Evolutionary conservation across 2,329 filamentous ascomycete species (phyloP).

Genomic region (Geosmithia putterillii): DNA sequence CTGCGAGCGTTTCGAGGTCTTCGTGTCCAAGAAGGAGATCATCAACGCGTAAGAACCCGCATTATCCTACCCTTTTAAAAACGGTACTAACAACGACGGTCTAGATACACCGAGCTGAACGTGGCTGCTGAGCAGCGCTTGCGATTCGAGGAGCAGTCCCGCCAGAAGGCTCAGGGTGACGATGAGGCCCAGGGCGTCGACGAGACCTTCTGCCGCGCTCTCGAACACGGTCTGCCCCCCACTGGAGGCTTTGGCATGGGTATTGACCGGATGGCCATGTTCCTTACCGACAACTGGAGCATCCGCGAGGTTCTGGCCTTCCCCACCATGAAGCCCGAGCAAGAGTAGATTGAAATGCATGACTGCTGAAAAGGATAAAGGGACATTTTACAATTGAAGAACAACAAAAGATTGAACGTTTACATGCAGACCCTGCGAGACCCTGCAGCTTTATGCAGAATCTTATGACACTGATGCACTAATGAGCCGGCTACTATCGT

Average conservation of each 20-base stretch:
- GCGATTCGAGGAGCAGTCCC: slow-evolving; percentile 79
- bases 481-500: background rate
- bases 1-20: slow-evolving; percentile 94
- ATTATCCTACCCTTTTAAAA: background rate
- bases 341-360: slow-evolving; percentile 9
- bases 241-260: slow-evolving; percentile 97
- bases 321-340: slow-evolving; percentile 93
- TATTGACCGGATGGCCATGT: slow-evolving; percentile 89
- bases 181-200: slow-evolving; percentile 94
- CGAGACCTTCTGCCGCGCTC: slow-evolving; percentile 82
- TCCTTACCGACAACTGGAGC: slow-evolving; percentile 82
- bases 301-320: slow-evolving; percentile 96
- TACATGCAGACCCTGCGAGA: too few species aligned
- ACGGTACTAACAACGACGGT: slow-evolving; percentile 1
- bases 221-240: slow-evolving; percentile 85
- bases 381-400: background rate
- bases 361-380: background rate
- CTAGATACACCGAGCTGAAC: slow-evolving; percentile 74
- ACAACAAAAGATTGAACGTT: background rate
- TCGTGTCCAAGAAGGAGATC: slow-evolving; percentile 70
- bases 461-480: background rate
- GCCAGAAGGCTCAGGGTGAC: slow-evolving; percentile 92
- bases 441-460: too few species aligned
- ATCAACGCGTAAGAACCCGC: slow-evolving; percentile 53
- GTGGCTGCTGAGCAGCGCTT: slow-evolving; percentile 90